Percentiles rank a stretch among this genome's conserved stretches.
These are phyloP conservation scores for Nepenthes mirabilis DNA, from an alignment of 148 eudicot genomes.

Conservation along the genomic window DNA sequence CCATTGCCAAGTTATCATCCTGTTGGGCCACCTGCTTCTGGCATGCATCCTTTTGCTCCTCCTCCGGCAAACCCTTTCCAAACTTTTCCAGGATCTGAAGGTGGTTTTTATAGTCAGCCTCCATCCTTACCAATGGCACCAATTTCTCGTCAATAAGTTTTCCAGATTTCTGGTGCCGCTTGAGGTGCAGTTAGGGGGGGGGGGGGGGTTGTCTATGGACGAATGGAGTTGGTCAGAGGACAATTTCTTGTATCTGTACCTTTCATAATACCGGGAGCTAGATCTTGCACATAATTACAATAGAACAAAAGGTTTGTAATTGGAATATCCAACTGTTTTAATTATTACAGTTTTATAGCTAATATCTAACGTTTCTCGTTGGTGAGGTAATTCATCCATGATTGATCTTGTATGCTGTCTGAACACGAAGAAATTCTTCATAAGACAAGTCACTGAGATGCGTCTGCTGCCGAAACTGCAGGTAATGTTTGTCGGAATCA, in stretches of 20 bases:
- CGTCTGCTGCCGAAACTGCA: no score
- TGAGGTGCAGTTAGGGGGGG: neutral
- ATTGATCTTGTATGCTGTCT: no score
- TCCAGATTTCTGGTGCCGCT: neutral
- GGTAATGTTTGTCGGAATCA: no score
- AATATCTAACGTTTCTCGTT: no score
- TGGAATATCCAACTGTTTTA: no score
- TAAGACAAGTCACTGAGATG: no score
- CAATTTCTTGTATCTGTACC: neutral
- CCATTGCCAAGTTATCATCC: constrained; percentile 30
- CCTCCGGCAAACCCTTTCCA: constrained; percentile 40
- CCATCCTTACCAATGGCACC: constrained; percentile 60
- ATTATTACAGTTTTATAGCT: no score
- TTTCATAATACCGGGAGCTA: neutral
- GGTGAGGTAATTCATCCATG: no score
- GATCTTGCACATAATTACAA: no score
- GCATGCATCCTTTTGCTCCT: constrained; percentile 21
- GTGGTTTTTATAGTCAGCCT: constrained; percentile 44
- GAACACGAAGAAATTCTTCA: no score
- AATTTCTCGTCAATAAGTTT: constrained; percentile 30
- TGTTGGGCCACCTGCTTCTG: constrained; percentile 21
- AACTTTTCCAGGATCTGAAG: constrained; percentile 41
- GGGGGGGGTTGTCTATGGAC: no score
- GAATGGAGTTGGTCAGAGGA: neutral
- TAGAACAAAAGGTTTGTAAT: no score